These are phyloP conservation scores for Macrophomina phaseolina DNA, from an alignment of 2,329 filamentous ascomycete species.

Conservation along the genomic window DNA sequence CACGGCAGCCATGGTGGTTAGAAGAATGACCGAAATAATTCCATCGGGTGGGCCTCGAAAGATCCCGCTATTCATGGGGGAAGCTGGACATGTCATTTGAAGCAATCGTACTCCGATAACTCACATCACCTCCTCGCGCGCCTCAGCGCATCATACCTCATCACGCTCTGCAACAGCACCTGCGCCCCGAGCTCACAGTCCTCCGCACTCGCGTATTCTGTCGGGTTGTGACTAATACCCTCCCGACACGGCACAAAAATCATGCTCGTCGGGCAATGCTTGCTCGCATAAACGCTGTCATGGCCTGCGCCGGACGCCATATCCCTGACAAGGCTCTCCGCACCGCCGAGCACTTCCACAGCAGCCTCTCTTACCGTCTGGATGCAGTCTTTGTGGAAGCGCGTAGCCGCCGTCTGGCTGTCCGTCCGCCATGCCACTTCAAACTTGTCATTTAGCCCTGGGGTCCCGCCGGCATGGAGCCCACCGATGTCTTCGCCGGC, in stretches of 20 bases:
- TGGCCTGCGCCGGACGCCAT: slow-evolving; percentile 70
- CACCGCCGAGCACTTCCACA: slow-evolving; percentile 50
- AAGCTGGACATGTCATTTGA: no score
- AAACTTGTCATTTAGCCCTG: slow-evolving; percentile 39
- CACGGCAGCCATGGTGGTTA: no score
- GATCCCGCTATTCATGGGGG: no score
- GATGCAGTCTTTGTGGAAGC: slow-evolving; percentile 72
- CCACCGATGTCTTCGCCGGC: slow-evolving; percentile 42
- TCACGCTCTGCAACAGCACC: slow-evolving; percentile 39
- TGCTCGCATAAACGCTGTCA: slow-evolving; percentile 55
- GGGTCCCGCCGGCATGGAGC: slow-evolving; percentile 51
- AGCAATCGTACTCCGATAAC: no score
- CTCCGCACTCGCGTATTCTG: slow-evolving; percentile 42
- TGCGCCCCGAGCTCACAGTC: slow-evolving; percentile 48
- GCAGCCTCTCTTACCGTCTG: slow-evolving; percentile 67
- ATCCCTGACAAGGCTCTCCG: slow-evolving; percentile 58
- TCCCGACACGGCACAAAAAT: slow-evolving; percentile 47
- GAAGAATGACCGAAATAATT: no score
- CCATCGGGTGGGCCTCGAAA: no score
- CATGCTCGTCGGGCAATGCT: slow-evolving; percentile 49
- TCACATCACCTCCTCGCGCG: neutral
- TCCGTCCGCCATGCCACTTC: slow-evolving; percentile 23
- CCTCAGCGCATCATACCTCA: slow-evolving; percentile 34
- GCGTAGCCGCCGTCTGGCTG: slow-evolving; percentile 45
- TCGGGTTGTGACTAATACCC: slow-evolving; percentile 47